phyloP scores from a whole-genome alignment of 495 filamentous ascomycete genomes.

The Aspergillus coremiiformis region DNA sequence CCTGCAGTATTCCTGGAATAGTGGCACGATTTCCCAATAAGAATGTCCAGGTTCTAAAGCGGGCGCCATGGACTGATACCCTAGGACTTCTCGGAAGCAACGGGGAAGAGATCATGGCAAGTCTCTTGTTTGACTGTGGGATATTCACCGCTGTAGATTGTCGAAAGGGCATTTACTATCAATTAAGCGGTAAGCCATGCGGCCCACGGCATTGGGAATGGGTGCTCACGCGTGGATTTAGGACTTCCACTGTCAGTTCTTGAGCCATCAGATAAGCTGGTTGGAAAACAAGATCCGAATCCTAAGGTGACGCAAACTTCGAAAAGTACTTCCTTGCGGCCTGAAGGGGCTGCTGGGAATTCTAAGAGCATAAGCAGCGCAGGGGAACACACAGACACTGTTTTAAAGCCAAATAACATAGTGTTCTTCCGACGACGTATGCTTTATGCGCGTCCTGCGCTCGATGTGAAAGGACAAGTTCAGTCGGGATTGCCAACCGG shows the following conservation, averaged over 20 bases:
- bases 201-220: not conserved
- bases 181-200: conserved; percentile 61
- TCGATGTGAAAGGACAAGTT: conserved; percentile 60
- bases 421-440: conserved; percentile 75
- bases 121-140: conserved; percentile 69
- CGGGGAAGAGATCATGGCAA: conserved; percentile 76
- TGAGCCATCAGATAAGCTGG: conserved; percentile 17
- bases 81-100: conserved; percentile 63
- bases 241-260: conserved; percentile 43
- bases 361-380: not conserved
- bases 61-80: conserved; percentile 62
- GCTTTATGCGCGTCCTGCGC: conserved; percentile 68
- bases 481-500: conserved; percentile 70
- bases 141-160: conserved; percentile 61
- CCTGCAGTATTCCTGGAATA: conserved; percentile 46
- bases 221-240: conserved; percentile 12
- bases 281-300: not conserved
- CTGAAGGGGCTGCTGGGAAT: not conserved
- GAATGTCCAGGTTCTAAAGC: conserved; percentile 63
- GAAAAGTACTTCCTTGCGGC: not conserved
- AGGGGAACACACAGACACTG: not conserved
- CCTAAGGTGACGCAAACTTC: not conserved
- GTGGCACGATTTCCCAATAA: conserved; percentile 55
- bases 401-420: conserved; percentile 51
- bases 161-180: conserved; percentile 57